phyloP scores from a whole-genome alignment of 306 rosid species.

The Rubus idaeus region DNA sequence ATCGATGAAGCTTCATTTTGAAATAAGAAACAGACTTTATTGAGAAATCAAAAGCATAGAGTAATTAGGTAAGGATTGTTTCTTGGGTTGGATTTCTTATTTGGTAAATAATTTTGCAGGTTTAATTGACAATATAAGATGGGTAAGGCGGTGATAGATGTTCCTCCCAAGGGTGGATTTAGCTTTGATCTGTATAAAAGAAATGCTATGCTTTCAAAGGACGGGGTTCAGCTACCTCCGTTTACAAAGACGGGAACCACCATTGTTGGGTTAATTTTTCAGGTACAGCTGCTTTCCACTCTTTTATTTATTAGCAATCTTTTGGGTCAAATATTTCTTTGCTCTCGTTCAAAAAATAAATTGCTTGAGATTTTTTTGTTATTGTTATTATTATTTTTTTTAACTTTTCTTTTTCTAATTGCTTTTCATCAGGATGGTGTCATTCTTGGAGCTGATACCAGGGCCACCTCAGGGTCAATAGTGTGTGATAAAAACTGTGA shows the following conservation, averaged over 20 bases:
- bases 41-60: background rate
- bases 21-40: no score
- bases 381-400: no score
- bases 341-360: no score
- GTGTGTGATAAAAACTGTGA: constrained; percentile 4
- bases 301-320: background rate
- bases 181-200: constrained; percentile 34
- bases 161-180: constrained; percentile 87
- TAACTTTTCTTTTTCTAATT: no score
- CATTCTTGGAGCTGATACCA: constrained; percentile 76
- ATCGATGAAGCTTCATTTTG: no score
- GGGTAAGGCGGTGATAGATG: constrained; percentile 46
- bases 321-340: no score
- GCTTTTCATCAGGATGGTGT: constrained; percentile 70
- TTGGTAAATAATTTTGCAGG: constrained; percentile 12
- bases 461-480: constrained; percentile 4
- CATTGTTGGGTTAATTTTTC: constrained; percentile 33
- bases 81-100: background rate
- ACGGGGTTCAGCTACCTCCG: constrained; percentile 58
- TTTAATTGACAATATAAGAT: constrained; percentile 30
- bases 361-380: no score
- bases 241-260: constrained; percentile 90
- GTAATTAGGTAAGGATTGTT: background rate
- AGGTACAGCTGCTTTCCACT: constrained; percentile 37
- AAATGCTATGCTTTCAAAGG: constrained; percentile 73